Evolutionary conservation across 2,329 filamentous ascomycete species (phyloP).

Genomic region (Alternaria arbusti): DNA sequence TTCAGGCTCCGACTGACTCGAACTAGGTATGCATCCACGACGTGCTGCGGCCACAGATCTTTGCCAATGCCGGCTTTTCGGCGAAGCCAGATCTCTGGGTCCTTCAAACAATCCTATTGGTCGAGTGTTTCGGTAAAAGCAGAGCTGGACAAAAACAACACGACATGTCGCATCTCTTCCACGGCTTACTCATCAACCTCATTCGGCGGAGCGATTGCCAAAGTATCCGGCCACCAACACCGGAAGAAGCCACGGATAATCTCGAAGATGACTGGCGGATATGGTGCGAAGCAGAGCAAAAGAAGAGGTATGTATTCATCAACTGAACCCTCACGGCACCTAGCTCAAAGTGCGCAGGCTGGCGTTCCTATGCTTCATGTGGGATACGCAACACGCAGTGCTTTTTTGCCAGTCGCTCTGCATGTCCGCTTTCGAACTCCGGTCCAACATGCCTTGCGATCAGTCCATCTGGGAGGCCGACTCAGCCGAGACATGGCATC

Average conservation of each 20-base stretch:
- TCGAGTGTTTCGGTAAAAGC: constrained; percentile 70
- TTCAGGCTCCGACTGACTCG: neutral
- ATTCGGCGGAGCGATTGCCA: constrained; percentile 62
- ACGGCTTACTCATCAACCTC: constrained; percentile 62
- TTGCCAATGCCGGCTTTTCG: constrained; percentile 63
- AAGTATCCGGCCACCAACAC: constrained; percentile 49
- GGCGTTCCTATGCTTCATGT: constrained; percentile 68
- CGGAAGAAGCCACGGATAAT: constrained; percentile 46
- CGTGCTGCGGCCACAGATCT: constrained; percentile 64
- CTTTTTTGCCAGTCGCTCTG: constrained; percentile 70
- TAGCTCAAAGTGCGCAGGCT: constrained; percentile 42
- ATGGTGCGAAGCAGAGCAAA: constrained; percentile 64
- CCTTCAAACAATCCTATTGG: constrained; percentile 65
- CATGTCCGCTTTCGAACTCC: constrained; percentile 70
- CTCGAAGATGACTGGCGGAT: constrained; percentile 58
- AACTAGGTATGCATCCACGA: constrained; percentile 64
- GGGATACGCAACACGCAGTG: constrained; percentile 70
- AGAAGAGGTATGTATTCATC: constrained; percentile 56
- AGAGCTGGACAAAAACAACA: constrained; percentile 68
- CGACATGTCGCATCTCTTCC: constrained; percentile 68
- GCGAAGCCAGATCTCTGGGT: constrained; percentile 67
- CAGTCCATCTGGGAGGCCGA: constrained; percentile 64
- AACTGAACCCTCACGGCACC: neutral
- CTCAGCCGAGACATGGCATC: constrained; percentile 59
- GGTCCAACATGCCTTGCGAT: constrained; percentile 62